Evolutionary conservation across 2,329 filamentous ascomycete genomes (phyloP), one percentile per base, ranked within the genome.

Genomic region (Pestalotiopsis sp.): DNA sequence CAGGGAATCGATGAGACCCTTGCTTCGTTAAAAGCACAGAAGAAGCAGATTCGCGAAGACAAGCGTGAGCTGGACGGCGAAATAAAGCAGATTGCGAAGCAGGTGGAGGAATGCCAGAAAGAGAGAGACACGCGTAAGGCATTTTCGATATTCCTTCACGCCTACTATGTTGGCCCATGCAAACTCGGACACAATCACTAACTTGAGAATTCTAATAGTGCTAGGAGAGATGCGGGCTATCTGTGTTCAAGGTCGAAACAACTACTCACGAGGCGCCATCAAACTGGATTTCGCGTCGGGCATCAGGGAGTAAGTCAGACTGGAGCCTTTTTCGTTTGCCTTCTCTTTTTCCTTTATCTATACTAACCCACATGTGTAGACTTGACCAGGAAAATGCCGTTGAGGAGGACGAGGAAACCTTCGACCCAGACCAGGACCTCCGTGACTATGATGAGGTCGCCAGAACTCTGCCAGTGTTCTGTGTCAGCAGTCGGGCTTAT

Each of bases 401-500:
- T 2, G 85, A 88, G 69, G 81, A 87, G 71, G 83, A 90, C 60
- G 86, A 86, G 23, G 82, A 81, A 1, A 81, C 81, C 11, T 90
- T 89, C 71, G 79, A 90, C 70, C 87, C 87, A 0, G 83, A 86
- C 2, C 74, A 83, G n/a, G 85, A 89, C 6, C 57, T 81, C 2
- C 83, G 88, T 9, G 85, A 91, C 72, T 92, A 92, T 65, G 83
- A 87, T 0, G 77, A 87, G 58, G 82, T 91, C 7, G 88, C 87
- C 0, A 76, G 76, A 9, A 81, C 80, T 0, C 80, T 92, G 0
- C 86, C 88, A 0, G 89, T 92, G 2, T 92, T 91, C 73, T 92
- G 89, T 70, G 87, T 91, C n/a, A 90, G 87, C 68, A 87, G 86
- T 63, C 81, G 86, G 57, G 89, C 86, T 0, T 92, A 90, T 67